Evolutionary conservation across 768 basidiomycete species (phyloP).

Genomic region (Tricholoma hemisulphureum): DNA sequence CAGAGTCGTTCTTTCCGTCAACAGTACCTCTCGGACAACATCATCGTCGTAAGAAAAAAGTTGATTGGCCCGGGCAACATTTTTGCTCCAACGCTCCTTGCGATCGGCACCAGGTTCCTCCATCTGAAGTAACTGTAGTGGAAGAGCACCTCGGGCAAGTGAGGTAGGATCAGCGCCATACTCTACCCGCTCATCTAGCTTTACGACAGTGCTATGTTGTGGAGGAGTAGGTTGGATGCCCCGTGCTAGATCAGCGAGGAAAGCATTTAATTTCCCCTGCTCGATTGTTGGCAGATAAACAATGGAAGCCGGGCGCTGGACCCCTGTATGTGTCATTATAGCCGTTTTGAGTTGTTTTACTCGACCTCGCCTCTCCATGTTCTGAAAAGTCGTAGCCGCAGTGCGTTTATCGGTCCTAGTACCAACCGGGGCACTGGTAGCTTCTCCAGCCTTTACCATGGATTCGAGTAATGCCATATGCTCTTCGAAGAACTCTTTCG

Average conservation of each 20-base stretch:
- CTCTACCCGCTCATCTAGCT: constrained; percentile 53
- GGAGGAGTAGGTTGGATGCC: constrained; percentile 32
- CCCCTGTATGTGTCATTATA: constrained; percentile 56
- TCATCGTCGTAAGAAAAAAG: constrained; percentile 53
- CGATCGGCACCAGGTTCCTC: constrained; percentile 42
- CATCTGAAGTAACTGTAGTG: constrained; percentile 46
- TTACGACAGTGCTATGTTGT: constrained; percentile 40
- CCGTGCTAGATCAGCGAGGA: constrained; percentile 55
- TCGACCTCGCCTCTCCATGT: constrained; percentile 61
- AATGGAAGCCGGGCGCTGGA: constrained; percentile 57
- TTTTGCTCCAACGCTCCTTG: constrained; percentile 46
- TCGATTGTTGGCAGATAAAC: constrained; percentile 62
- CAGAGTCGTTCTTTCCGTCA: constrained; percentile 70
- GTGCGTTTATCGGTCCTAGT: constrained; percentile 76
- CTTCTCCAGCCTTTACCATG: constrained; percentile 58
- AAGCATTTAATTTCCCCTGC: constrained; percentile 53
- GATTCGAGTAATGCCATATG: constrained; percentile 62
- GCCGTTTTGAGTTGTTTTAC: constrained; percentile 71
- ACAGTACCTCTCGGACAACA: constrained; percentile 56
- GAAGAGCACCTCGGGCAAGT: constrained; percentile 33
- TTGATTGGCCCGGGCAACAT: constrained; percentile 45
- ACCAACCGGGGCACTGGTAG: constrained; percentile 67
- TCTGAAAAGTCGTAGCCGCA: constrained; percentile 54
- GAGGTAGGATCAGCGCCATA: constrained; percentile 46
- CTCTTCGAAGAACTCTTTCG: constrained; percentile 67